Conservation (phyloP, 441 rosid genomes). For the Euphorbia corollata region DNA sequence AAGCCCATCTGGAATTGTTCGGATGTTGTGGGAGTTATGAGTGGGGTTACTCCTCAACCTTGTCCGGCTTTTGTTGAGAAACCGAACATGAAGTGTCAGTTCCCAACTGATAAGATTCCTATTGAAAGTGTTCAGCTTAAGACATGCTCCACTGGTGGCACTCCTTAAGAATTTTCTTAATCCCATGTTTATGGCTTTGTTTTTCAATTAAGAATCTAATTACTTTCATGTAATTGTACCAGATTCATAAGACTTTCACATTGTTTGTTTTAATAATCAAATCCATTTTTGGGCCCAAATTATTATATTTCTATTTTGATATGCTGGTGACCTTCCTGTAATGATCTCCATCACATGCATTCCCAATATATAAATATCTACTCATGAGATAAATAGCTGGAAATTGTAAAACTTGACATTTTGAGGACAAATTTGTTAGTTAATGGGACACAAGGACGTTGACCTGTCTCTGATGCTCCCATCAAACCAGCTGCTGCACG, state of each 20-base stretch:
- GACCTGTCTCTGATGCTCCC: slow-evolving; percentile 24
- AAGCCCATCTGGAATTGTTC: slow-evolving; percentile 63
- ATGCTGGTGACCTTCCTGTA: too few species aligned
- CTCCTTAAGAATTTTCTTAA: background rate
- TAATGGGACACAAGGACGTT: background rate
- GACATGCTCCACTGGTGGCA: slow-evolving; percentile 25
- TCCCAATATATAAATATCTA: too few species aligned
- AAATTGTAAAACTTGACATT: slow-evolving; percentile 14
- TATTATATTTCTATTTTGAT: too few species aligned
- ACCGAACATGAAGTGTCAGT: slow-evolving; percentile 31
- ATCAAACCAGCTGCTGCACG: slow-evolving; percentile 10
- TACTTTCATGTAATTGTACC: background rate
- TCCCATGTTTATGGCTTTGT: background rate
- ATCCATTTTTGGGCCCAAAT: too few species aligned
- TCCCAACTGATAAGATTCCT: slow-evolving; percentile 44
- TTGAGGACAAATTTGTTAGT: slow-evolving; percentile 10
- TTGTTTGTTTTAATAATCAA: background rate
- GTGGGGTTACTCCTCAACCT: slow-evolving; percentile 45
- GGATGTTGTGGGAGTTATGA: slow-evolving; percentile 41
- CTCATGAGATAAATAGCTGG: slow-evolving; percentile 25
- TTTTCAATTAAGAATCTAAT: background rate
- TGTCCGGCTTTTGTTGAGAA: slow-evolving; percentile 35
- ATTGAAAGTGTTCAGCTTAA: slow-evolving; percentile 39
- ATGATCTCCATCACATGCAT: too few species aligned
- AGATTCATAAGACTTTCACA: background rate